These are phyloP conservation scores for Agaricus blazei DNA, from an alignment of 768 basidiomycete species.

Conservation along the genomic window DNA sequence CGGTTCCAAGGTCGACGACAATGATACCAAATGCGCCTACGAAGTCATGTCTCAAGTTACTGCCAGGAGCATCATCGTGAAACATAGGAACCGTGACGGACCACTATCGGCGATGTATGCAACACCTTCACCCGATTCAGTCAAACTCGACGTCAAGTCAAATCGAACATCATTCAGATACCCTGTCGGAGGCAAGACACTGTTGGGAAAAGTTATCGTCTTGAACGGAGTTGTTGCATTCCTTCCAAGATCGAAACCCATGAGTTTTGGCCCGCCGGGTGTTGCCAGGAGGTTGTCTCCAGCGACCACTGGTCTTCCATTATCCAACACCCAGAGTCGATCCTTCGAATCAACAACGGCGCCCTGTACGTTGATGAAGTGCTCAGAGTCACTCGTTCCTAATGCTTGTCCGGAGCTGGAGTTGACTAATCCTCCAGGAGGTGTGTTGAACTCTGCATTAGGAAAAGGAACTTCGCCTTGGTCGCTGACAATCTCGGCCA, in stretches of 20 bases:
- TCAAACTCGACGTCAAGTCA: slow-evolving; percentile 13
- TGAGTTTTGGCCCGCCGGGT: slow-evolving; percentile 12
- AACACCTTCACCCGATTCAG: slow-evolving; percentile 12
- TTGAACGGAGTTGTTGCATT: slow-evolving; percentile 12
- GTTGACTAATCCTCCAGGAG: slow-evolving; percentile 12
- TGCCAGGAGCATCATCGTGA: background rate
- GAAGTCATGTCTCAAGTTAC: background rate
- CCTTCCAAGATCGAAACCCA: slow-evolving; percentile 12
- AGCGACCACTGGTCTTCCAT: slow-evolving; percentile 10
- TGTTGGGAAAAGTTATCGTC: slow-evolving; percentile 13
- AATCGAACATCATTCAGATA: slow-evolving; percentile 15
- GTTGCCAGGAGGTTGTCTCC: slow-evolving; percentile 10
- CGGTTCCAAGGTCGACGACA: slow-evolving; percentile 15
- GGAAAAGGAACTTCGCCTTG: slow-evolving; percentile 12
- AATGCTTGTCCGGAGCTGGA: slow-evolving; percentile 4
- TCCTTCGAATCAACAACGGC: slow-evolving; percentile 11
- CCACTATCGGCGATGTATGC: slow-evolving; percentile 16
- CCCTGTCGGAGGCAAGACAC: slow-evolving; percentile 13
- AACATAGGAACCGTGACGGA: background rate
- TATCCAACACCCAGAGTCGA: slow-evolving; percentile 13
- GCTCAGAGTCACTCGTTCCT: slow-evolving; percentile 11
- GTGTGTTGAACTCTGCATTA: slow-evolving; percentile 10
- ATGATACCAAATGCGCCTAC: slow-evolving; percentile 15
- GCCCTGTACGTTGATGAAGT: slow-evolving; percentile 14
- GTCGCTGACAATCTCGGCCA: slow-evolving; percentile 11